These are phyloP conservation scores for Podospora pseudoanserina DNA, from an alignment of 495 filamentous ascomycete genomes.

Conservation along the genomic window DNA sequence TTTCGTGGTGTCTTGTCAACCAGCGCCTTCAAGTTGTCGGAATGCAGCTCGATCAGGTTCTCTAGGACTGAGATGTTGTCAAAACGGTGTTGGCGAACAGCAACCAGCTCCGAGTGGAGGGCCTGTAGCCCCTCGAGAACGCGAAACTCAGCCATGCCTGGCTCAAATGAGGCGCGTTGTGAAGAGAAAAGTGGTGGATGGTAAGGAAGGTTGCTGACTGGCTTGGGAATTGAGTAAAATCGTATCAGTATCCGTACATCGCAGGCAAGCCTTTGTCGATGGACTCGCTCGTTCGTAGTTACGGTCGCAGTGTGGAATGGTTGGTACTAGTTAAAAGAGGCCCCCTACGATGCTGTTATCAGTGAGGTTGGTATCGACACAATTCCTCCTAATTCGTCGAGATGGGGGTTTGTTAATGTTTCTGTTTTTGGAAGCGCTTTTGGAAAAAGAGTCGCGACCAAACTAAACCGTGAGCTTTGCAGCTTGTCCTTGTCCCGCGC, in stretches of 20 bases:
- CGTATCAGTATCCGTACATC: slow-evolving; percentile 7
- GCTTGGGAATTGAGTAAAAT: not conserved
- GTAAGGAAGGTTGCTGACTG: not conserved
- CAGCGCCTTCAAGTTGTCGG: slow-evolving; percentile 70
- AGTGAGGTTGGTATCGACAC: not conserved
- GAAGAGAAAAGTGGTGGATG: not conserved
- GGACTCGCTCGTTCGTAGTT: not conserved
- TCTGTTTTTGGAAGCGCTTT: not conserved
- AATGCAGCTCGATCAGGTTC: slow-evolving; percentile 62
- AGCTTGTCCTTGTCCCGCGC: slow-evolving; percentile 33
- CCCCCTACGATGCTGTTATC: not conserved
- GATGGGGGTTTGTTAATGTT: not conserved
- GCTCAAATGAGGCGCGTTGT: slow-evolving; percentile 22
- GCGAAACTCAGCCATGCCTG: slow-evolving; percentile 61
- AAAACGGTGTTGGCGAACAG: slow-evolving; percentile 58
- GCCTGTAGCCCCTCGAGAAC: slow-evolving; percentile 66
- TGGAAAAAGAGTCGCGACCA: slow-evolving; percentile 9
- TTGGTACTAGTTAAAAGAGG: not conserved
- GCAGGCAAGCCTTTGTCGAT: slow-evolving; percentile 25
- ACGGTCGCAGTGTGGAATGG: not conserved
- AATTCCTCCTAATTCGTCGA: slow-evolving; percentile 5
- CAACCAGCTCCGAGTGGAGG: slow-evolving; percentile 73
- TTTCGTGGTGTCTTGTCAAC: slow-evolving; percentile 71
- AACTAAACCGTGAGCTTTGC: slow-evolving; percentile 14
- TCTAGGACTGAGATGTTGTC: slow-evolving; percentile 61